phyloP scores from a whole-genome alignment of 306 rosid species.

The Clitoria ternatea region DNA sequence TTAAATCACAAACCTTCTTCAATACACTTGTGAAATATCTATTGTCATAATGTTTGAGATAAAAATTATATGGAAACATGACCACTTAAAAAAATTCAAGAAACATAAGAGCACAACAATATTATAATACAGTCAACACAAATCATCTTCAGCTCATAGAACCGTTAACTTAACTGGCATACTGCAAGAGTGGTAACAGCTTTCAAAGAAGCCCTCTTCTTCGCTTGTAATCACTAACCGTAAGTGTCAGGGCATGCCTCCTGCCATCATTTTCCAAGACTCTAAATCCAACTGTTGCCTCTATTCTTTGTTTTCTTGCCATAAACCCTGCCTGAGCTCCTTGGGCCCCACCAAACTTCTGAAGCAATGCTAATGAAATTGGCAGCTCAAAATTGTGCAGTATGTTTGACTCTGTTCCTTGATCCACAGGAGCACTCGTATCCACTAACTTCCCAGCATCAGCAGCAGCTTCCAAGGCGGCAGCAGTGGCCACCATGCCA shows the following conservation, averaged over 20 bases:
- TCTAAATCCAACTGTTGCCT: constrained; percentile 67
- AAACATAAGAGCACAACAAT: constrained; percentile 1
- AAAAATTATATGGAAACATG: neutral
- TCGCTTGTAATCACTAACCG: constrained; percentile 83
- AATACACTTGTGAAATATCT: constrained; percentile 1
- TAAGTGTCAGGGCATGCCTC: constrained; percentile 71
- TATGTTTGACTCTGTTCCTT: constrained; percentile 60
- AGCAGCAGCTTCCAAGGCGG: constrained; percentile 81
- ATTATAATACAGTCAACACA: constrained; percentile 14
- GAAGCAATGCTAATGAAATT: constrained; percentile 68
- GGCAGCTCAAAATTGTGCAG: constrained; percentile 85
- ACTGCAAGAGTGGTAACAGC: constrained; percentile 13
- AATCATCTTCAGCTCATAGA: neutral
- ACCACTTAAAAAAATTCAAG: constrained; percentile 11
- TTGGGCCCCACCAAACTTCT: constrained; percentile 74
- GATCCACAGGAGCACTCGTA: constrained; percentile 82
- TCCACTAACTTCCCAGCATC: constrained; percentile 85
- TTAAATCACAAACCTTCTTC: neutral
- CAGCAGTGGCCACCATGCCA: constrained; percentile 72
- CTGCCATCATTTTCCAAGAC: constrained; percentile 83
- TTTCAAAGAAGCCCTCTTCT: constrained; percentile 84
- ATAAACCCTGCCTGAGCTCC: constrained; percentile 86
- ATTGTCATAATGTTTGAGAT: neutral
- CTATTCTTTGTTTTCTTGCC: constrained; percentile 76
- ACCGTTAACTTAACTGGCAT: constrained; percentile 12